These are phyloP conservation scores for Calycina herbarum DNA, from an alignment of 2,329 filamentous ascomycete species.

Conservation along the genomic window DNA sequence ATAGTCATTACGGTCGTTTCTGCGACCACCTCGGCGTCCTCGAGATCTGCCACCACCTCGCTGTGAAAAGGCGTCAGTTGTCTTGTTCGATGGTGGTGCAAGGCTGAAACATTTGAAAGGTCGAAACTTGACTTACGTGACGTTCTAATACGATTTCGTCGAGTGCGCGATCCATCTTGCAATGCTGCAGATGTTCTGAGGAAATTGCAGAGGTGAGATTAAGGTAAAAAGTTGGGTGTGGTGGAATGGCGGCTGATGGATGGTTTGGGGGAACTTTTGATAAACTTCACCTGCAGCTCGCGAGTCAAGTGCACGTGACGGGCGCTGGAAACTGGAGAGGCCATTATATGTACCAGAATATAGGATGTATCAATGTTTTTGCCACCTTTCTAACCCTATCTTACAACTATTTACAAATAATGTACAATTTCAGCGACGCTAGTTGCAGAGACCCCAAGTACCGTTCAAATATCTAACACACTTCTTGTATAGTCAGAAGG, in stretches of 20 bases:
- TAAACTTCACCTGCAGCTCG: slow-evolving; percentile 3
- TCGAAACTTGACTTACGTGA: slow-evolving; percentile 46
- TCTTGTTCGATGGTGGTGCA: slow-evolving; percentile 20
- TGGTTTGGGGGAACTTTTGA: slow-evolving; percentile 1
- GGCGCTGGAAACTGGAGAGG: no score
- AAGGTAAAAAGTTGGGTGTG: background rate
- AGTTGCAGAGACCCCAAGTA: background rate
- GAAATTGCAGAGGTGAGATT: background rate
- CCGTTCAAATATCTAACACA: background rate
- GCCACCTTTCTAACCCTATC: background rate
- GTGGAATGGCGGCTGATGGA: slow-evolving; percentile 5
- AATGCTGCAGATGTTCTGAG: slow-evolving; percentile 6
- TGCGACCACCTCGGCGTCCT: slow-evolving; percentile 36
- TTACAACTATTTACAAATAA: background rate
- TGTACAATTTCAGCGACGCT: background rate
- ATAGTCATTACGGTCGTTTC: slow-evolving; percentile 46
- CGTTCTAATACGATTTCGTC: slow-evolving; percentile 65
- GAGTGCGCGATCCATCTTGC: slow-evolving; percentile 60
- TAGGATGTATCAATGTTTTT: background rate
- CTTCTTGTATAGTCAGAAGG: no score
- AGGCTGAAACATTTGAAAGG: slow-evolving; percentile 29
- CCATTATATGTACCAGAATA: no score
- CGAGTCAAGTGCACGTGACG: no score
- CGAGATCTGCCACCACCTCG: slow-evolving; percentile 34
- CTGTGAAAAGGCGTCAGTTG: slow-evolving; percentile 26